A percentile compares a stretch with the other conserved stretches of the same genome.
phyloP scores from a whole-genome alignment of 345 rosid species.

The Capsella bursapastoris region DNA sequence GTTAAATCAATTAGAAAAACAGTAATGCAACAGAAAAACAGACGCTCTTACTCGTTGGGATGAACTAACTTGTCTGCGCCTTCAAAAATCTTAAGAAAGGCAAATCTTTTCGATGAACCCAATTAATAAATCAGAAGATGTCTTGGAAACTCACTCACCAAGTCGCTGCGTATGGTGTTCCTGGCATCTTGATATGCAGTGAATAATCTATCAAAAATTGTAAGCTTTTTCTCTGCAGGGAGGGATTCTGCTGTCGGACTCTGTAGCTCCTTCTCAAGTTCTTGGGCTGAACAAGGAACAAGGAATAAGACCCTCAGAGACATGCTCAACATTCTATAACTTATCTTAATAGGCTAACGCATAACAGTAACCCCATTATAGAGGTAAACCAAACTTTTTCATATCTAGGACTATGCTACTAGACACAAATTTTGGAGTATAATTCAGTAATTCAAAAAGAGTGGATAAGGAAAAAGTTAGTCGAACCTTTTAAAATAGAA shows the following conservation, averaged over 20 bases:
- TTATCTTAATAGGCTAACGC: conserved; percentile 6
- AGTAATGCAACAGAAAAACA: conserved; percentile 29
- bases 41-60: not conserved
- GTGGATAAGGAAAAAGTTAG: conserved; percentile 7
- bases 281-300: conserved; percentile 75
- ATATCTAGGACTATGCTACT: conserved; percentile 2
- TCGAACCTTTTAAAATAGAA: conserved; percentile 87
- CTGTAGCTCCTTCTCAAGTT: conserved; percentile 91
- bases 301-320: conserved; percentile 36
- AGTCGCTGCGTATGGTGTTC: conserved; percentile 87
- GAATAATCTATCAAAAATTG: conserved; percentile 80
- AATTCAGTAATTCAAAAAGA: conserved; percentile 10
- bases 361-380: conserved; percentile 16
- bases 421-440: conserved; percentile 6
- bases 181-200: conserved; percentile 94
- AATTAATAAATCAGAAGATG: conserved; percentile 8
- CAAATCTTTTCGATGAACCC: not conserved
- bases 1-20: conserved; percentile 31
- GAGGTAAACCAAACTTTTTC: conserved; percentile 19
- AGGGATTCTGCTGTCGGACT: conserved; percentile 72
- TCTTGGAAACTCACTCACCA: conserved; percentile 58
- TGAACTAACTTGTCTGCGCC: conserved; percentile 3
- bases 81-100: conserved; percentile 5
- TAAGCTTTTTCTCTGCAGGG: conserved; percentile 80
- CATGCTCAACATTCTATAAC: conserved; percentile 24